These are phyloP conservation scores for Filosporella fistucella DNA, from an alignment of 495 filamentous ascomycete species.

Conservation along the genomic window DNA sequence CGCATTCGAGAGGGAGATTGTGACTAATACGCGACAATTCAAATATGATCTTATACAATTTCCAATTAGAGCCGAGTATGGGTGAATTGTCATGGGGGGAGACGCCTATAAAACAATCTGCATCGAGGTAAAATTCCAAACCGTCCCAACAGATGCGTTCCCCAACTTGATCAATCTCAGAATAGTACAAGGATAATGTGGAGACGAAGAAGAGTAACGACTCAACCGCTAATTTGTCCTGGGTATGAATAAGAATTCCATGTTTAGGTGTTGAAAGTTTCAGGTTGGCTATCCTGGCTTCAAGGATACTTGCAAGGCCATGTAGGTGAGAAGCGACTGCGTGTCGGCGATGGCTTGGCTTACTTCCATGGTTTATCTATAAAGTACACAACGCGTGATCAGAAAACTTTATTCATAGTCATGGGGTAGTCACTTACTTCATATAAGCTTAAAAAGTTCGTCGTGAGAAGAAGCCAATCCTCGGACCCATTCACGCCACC, in stretches of 20 bases:
- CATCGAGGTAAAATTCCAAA: conserved; percentile 7
- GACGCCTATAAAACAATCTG: conserved; percentile 1
- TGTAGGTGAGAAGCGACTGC: conserved; percentile 6
- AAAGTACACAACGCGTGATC: neutral
- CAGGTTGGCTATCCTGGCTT: conserved; percentile 10
- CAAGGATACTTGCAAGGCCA: conserved; percentile 4
- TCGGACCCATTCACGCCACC: conserved; percentile 3
- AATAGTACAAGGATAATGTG: conserved; percentile 8
- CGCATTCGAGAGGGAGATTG: conserved; percentile 1
- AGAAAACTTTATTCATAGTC: neutral
- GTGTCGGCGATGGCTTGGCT: conserved; percentile 1
- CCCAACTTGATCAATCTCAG: conserved; percentile 6
- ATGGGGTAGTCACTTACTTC: neutral
- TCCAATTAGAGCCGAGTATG: conserved; percentile 7
- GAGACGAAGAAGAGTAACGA: conserved; percentile 6
- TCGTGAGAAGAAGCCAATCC: conserved; percentile 9
- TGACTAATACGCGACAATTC: conserved; percentile 5
- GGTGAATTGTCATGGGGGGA: conserved; percentile 7
- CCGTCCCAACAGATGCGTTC: conserved; percentile 4
- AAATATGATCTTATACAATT: conserved; percentile 8
- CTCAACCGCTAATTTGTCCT: conserved; percentile 6
- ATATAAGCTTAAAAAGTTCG: conserved; percentile 12
- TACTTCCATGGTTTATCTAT: conserved; percentile 14
- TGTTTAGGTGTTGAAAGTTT: conserved; percentile 2
- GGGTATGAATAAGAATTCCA: conserved; percentile 1